Conservation (phyloP, 768 basidiomycete species). For the Kwoniella botswanensis region DNA sequence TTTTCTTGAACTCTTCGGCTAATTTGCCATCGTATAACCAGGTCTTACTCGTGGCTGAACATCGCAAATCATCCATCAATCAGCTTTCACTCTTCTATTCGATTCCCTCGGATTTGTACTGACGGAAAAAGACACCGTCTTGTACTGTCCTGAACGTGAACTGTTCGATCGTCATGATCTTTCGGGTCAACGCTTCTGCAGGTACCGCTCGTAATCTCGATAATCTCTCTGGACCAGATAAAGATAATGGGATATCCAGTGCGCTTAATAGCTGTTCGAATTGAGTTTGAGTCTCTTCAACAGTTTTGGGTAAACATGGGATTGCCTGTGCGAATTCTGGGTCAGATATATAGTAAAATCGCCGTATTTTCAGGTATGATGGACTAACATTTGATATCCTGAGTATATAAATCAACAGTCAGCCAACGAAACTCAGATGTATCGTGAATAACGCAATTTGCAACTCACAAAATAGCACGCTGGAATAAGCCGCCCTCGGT, state of each 20-base stretch:
- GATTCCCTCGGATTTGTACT: conserved; percentile 8
- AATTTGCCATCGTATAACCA: conserved; percentile 23
- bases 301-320: conserved; percentile 26
- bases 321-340: conserved; percentile 11
- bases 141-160: conserved; percentile 25
- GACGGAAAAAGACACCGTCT: conserved; percentile 28
- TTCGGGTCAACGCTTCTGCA: conserved; percentile 17
- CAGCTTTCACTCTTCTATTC: not conserved
- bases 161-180: conserved; percentile 31
- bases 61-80: not conserved
- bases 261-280: conserved; percentile 24
- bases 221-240: conserved; percentile 20
- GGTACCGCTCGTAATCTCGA: conserved; percentile 18
- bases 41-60: conserved; percentile 8
- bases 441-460: not conserved
- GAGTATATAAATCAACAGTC: not conserved
- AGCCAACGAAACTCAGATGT: not conserved
- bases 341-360: not conserved
- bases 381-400: conserved; percentile 12
- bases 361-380: no score
- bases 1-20: conserved; percentile 24
- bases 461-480: conserved; percentile 19
- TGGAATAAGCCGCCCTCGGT: conserved; percentile 13
- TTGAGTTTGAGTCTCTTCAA: conserved; percentile 25
- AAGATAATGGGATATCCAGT: conserved; percentile 14